A percentile compares a stretch with the other conserved stretches of the same genome.
These are phyloP conservation scores for Populus alba DNA, from an alignment of 345 rosid species.

Conservation along the genomic window DNA sequence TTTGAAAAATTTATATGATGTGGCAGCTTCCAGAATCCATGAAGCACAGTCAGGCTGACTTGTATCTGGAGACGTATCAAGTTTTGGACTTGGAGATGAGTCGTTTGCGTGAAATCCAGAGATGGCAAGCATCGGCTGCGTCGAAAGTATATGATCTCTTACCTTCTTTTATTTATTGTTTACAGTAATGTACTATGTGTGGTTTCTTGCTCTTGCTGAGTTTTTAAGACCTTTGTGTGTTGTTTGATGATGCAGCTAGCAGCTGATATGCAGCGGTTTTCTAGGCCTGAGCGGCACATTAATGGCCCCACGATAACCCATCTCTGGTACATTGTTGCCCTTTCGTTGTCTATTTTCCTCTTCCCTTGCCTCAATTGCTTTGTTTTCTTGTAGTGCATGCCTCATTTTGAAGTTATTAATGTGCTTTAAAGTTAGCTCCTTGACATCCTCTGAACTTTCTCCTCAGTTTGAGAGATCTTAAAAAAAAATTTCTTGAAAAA, in stretches of 20 bases:
- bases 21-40: conserved; percentile 95
- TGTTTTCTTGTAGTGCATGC: neutral
- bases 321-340: conserved; percentile 55
- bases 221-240: conserved; percentile 4
- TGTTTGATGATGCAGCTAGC: conserved; percentile 70
- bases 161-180: conserved; percentile 3
- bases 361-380: neutral
- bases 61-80: conserved; percentile 96
- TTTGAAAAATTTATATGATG: neutral
- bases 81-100: conserved; percentile 99
- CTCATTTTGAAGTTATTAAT: conserved; percentile 9
- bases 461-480: neutral
- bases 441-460: neutral
- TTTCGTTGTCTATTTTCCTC: neutral
- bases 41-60: conserved; percentile 98
- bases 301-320: conserved; percentile 97
- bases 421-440: conserved; percentile 2
- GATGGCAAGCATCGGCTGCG: conserved; percentile 94
- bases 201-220: neutral
- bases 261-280: conserved; percentile 98
- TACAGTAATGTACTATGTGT: neutral
- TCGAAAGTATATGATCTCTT: conserved; percentile 56
- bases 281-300: conserved; percentile 93
- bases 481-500: neutral
- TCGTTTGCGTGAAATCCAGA: conserved; percentile 91